Evolutionary conservation across 371 early-diverging fungal genomes (phyloP), one percentile per base, ranked within the genome.

Genomic region (Rhizopus delemar): DNA sequence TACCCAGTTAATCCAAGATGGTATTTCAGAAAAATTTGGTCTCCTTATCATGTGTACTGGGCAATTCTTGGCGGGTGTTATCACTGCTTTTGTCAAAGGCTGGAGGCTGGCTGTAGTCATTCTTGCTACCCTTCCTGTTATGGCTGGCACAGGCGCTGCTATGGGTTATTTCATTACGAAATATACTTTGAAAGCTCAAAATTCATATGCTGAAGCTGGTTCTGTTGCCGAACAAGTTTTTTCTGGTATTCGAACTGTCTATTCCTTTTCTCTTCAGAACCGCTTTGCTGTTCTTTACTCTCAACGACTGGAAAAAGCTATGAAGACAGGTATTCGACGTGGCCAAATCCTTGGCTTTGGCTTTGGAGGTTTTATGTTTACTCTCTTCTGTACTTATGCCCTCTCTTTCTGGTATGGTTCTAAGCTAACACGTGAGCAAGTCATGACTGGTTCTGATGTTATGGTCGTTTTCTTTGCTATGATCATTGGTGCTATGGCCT

Each of bases 11-110:
- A 81, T 93, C 49, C 91, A 91, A 68, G 93, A 92, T 74, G 93
- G 97, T 50, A 88, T 94, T 8, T 83, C 86, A 29, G 95, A 93
- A 41, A 97, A 96, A 65, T 85, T 92, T 39, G 90, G 91, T 53
- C 66, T 89, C 15, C 67, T 90, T 13, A 51, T 94, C 48, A 84
- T 84, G 70, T 82, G 81, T 45, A 33, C 80, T 15, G 70, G 87
- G 36, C 85, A 90, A 31, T 97, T 97, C 57, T 54, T 94, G n/a
- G 68, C 92, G 29, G 95, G 94, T 33, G 89, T 96, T 52, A 71
- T 92, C 16, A 84, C 96, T 49, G 96, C 94, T 31, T 96, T 97
- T 58, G 60, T 74, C 46, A 86, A 88, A 56, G 90, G 92, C 6
- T 96, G 95, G 94, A 82, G 84, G 60, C 79, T 97, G 59, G 89